Percentiles rank a stretch among this genome's conserved stretches.
Conservation (phyloP, 192 early-diverging fungal genomes). For the Geranomyces michiganensis region DNA sequence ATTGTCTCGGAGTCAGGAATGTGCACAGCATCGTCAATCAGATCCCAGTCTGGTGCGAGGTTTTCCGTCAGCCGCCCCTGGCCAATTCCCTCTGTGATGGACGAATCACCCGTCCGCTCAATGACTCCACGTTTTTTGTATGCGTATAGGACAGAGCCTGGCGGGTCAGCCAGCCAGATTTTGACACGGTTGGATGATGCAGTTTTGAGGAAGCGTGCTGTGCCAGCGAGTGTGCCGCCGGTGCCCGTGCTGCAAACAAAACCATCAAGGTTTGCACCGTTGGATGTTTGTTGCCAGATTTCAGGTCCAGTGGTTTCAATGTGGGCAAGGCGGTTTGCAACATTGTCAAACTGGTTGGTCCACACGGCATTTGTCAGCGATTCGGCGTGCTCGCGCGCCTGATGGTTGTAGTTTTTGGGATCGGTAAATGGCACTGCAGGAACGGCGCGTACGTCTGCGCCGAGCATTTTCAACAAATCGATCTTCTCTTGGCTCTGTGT, state of each 20-base stretch:
- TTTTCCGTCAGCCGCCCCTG: slow-evolving; percentile 94
- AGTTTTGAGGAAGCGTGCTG: slow-evolving; percentile 80
- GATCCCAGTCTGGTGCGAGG: slow-evolving; percentile 74
- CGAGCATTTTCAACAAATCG: slow-evolving; percentile 87
- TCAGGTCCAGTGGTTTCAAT: slow-evolving; percentile 96
- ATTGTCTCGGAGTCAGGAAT: slow-evolving; percentile 83
- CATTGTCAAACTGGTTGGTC: slow-evolving; percentile 97
- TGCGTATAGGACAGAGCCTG: slow-evolving; percentile 87
- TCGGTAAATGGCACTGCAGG: slow-evolving; percentile 91
- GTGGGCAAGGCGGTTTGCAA: slow-evolving; percentile 87
- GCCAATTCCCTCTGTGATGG: slow-evolving; percentile 95
- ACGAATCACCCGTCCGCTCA: slow-evolving; percentile 70
- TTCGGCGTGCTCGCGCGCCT: slow-evolving; percentile 82
- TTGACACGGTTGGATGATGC: slow-evolving; percentile 68
- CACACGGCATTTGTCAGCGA: slow-evolving; percentile 82
- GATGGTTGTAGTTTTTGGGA: slow-evolving; percentile 93
- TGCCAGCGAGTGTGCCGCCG: slow-evolving; percentile 88
- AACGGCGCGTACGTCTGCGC: slow-evolving; percentile 91
- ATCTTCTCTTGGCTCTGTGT: slow-evolving; percentile 95
- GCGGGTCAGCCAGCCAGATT: slow-evolving; percentile 88
- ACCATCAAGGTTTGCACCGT: slow-evolving; percentile 74
- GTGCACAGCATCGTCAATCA: slow-evolving; percentile 82
- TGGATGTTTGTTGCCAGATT: slow-evolving; percentile 78
- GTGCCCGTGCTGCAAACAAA: slow-evolving; percentile 94
- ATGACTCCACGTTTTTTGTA: slow-evolving; percentile 72